Evolutionary conservation across 192 early-diverging fungal species (phyloP), one percentile per base, ranked within the genome.

Genomic region (Coemansia sp.): DNA sequence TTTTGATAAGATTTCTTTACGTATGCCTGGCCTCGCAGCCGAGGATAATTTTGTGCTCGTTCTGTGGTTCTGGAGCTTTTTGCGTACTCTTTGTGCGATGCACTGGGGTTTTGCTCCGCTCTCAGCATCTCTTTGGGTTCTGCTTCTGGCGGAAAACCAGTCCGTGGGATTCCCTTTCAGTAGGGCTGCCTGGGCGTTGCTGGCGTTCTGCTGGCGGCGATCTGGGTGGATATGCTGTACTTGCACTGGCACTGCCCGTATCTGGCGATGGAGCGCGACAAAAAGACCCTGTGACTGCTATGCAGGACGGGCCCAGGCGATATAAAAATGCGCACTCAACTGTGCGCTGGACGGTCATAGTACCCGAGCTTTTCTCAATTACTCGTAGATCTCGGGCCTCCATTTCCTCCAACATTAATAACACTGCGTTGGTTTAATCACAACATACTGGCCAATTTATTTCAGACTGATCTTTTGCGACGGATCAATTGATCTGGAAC

Each of bases 311-410:
- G 57, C 38, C 39, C 57, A 59, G 57, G 57, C 57, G n/a, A 59
- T n/a, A 59, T 16, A 59, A 41, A 59, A 59, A 59, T 39, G 57
- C 57, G 57, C 39, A 16, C 37, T 56, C 15, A 32, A 32, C 2
- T 2, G 5, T 41, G 57, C 57, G 32, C 26, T 43, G 74, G 79
- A 77, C 65, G 74, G 62, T 23, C 79, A 77, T 82, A 82, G 79
- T 82, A 77, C 71, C 75, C 68, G 40, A 19, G 49, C n/a, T 50
- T n/a, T 50, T 49, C 66, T 73, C 61, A 58, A 48, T 49, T 48
- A 13, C 6, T 69, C 61, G 50, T 83, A 58, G 66, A 65, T 12
- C 56, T 15, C 56, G 66, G 75, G 72, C 80, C 80, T 83, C 80
- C 80, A 66, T 72, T 68, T 39, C 69, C 72, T 77, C 80, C 72